phyloP scores from a whole-genome alignment of 768 basidiomycete genomes.

The Russula compacta region DNA sequence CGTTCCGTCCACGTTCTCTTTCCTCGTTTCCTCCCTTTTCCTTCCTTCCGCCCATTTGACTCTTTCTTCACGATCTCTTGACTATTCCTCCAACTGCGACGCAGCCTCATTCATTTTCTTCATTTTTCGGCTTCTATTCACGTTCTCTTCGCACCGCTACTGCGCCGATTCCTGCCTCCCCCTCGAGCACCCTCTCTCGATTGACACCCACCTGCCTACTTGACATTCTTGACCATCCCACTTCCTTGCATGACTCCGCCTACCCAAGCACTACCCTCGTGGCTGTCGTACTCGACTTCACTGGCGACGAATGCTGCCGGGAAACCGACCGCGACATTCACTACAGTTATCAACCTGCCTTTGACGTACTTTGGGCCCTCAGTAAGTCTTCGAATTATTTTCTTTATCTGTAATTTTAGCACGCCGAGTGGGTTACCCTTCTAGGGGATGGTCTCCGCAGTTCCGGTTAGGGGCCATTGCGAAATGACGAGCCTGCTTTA shows the following conservation, averaged over 20 bases:
- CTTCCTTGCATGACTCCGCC: constrained; percentile 42
- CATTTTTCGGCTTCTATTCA: constrained; percentile 5
- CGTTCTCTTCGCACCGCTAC: constrained; percentile 10
- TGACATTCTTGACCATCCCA: background rate
- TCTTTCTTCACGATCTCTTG: background rate
- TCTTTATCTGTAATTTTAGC: background rate
- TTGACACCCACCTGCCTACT: background rate
- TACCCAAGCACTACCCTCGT: constrained; percentile 62
- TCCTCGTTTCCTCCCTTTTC: background rate
- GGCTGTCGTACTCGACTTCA: constrained; percentile 54
- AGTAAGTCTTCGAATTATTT: constrained; percentile 38
- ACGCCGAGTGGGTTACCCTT: too few relatives aligned
- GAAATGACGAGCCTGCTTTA: background rate
- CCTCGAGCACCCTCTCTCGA: constrained; percentile 1
- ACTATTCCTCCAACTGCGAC: background rate
- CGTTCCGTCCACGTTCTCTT: background rate
- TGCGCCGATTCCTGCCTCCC: constrained; percentile 19
- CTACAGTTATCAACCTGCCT: constrained; percentile 51
- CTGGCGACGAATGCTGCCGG: constrained; percentile 47
- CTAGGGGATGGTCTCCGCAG: background rate
- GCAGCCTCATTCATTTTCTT: background rate
- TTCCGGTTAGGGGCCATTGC: background rate
- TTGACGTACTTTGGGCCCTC: constrained; percentile 78
- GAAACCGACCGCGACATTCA: constrained; percentile 44
- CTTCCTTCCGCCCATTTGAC: background rate